phyloP scores from a whole-genome alignment of 495 filamentous ascomycete genomes.

The Chaetomium fimeti region DNA sequence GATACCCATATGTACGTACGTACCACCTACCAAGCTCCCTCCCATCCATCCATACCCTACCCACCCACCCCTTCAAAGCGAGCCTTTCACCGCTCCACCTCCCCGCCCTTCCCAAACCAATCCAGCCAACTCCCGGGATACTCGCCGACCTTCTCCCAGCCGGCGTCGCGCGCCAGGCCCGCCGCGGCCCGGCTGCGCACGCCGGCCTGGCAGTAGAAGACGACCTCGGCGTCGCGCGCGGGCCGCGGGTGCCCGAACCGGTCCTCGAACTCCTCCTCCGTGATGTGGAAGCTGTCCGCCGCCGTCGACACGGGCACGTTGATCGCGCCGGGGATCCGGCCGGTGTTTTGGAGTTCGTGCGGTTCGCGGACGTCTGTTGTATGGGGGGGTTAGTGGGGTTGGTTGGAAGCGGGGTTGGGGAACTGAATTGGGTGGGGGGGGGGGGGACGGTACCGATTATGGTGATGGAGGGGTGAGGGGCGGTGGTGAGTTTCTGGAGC shows the following conservation, averaged over 20 bases:
- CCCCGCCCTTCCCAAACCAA: constrained; percentile 70
- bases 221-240: constrained; percentile 53
- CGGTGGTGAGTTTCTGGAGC: constrained; percentile 27
- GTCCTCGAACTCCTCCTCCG: constrained; percentile 72
- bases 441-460: constrained; percentile 21
- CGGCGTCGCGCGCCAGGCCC: constrained; percentile 69
- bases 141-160: constrained; percentile 73
- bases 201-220: constrained; percentile 93
- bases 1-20: neutral
- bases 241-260: constrained; percentile 68
- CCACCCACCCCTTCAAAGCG: neutral
- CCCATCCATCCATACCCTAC: neutral
- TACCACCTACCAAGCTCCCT: neutral
- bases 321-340: constrained; percentile 74
- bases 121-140: constrained; percentile 89
- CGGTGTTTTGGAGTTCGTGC: constrained; percentile 62
- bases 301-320: constrained; percentile 75
- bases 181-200: constrained; percentile 81
- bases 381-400: constrained; percentile 20
- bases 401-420: neutral
- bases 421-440: neutral
- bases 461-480: constrained; percentile 13
- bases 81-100: constrained; percentile 47
- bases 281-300: constrained; percentile 74
- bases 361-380: constrained; percentile 80